phyloP scores from a whole-genome alignment of 768 basidiomycete genomes.

The Boletus fagicola region DNA sequence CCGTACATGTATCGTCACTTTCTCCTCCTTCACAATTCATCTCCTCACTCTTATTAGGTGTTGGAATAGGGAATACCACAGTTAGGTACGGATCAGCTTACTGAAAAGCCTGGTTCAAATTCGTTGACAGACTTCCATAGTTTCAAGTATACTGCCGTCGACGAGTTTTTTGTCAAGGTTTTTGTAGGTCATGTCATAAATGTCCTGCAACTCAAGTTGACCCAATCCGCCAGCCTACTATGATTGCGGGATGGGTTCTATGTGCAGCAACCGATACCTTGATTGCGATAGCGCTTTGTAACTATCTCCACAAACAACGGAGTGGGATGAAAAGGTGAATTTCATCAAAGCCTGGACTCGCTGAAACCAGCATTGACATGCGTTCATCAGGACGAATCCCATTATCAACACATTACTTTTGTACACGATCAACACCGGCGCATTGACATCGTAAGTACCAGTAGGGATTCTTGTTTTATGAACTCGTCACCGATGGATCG shows the following conservation, averaged over 20 bases:
- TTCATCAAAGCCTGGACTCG: no score
- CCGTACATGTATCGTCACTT: no score
- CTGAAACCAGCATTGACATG: no score
- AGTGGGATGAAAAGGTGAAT: constrained; percentile 9
- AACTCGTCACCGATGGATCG: no score
- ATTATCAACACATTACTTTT: no score
- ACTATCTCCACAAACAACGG: constrained; percentile 11
- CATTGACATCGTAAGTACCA: no score
- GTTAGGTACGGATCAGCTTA: not conserved
- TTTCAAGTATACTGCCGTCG: not conserved
- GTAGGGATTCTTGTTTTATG: no score
- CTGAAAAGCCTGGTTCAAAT: not conserved
- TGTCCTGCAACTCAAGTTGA: not conserved
- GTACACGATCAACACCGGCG: no score
- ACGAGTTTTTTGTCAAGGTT: not conserved
- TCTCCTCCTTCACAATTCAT: no score
- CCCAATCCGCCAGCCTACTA: not conserved
- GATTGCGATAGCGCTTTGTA: not conserved
- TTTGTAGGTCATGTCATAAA: not conserved
- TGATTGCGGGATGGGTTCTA: not conserved
- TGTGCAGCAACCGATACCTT: no score
- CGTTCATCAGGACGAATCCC: no score
- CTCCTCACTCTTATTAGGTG: not conserved
- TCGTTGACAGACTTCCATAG: not conserved
- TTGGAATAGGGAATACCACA: constrained; percentile 9